These are phyloP conservation scores for Salmacisia buchloeana DNA, from an alignment of 1,284 basidiomycete species.

Conservation along the genomic window DNA sequence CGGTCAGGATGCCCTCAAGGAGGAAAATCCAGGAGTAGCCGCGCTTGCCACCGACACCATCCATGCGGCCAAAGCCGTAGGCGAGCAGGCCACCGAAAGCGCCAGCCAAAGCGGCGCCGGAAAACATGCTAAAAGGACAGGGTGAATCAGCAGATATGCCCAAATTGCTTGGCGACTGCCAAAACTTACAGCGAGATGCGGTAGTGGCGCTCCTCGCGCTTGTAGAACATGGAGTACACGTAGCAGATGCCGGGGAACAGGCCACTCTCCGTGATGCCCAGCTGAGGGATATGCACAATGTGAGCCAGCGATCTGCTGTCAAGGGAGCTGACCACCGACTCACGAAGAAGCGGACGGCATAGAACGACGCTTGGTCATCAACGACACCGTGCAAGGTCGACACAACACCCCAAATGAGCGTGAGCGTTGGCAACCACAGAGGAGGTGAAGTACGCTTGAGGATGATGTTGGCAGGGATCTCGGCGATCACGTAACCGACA, in stretches of 20 bases:
- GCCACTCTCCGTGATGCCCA: constrained; percentile 32
- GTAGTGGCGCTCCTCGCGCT: constrained; percentile 59
- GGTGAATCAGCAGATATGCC: constrained; percentile 13
- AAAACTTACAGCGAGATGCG: constrained; percentile 59
- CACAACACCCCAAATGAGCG: constrained; percentile 61
- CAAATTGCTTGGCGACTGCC: neutral
- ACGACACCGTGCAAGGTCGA: constrained; percentile 60
- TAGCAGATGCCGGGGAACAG: constrained; percentile 62
- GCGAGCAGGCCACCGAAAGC: constrained; percentile 54
- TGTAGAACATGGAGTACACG: constrained; percentile 63
- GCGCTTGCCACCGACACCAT: constrained; percentile 57
- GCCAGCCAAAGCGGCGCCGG: constrained; percentile 20
- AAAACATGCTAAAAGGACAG: constrained; percentile 14
- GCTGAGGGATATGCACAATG: neutral
- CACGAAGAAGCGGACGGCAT: constrained; percentile 59
- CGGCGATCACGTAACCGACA: constrained; percentile 27
- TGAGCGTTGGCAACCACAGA: constrained; percentile 61
- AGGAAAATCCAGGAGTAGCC: constrained; percentile 59
- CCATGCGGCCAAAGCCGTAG: constrained; percentile 60
- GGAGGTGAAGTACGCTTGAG: constrained; percentile 61
- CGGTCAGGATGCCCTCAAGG: constrained; percentile 60
- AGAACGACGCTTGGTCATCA: constrained; percentile 58
- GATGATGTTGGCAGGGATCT: constrained; percentile 31
- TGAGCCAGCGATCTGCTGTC: neutral
- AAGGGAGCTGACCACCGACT: neutral